Conservation (phyloP, 2,329 filamentous ascomycete genomes). For the Fusarium robinianum region DNA sequence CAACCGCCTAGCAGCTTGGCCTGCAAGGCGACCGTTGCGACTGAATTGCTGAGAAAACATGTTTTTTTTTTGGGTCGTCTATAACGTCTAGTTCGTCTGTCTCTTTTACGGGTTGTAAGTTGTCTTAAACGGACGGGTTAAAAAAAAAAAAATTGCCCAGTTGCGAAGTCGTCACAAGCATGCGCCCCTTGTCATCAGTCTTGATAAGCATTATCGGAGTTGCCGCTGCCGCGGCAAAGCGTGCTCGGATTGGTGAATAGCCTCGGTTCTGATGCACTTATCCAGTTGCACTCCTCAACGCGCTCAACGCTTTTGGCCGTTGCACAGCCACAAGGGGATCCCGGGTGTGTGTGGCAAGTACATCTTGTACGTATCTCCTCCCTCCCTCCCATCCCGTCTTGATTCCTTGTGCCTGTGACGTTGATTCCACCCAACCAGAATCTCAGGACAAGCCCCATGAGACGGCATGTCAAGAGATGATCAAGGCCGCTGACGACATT, state of each 20-base stretch:
- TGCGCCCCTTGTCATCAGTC: slow-evolving; percentile 14
- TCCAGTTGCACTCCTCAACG: too few relatives aligned
- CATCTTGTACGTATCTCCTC: neutral
- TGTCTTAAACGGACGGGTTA: slow-evolving; percentile 3
- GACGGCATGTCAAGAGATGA: slow-evolving; percentile 23
- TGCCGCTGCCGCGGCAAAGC: slow-evolving; percentile 33
- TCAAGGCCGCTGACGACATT: slow-evolving; percentile 31
- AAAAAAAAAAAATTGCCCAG: neutral
- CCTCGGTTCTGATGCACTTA: slow-evolving; percentile 31
- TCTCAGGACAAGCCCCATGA: slow-evolving; percentile 10
- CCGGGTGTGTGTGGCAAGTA: neutral
- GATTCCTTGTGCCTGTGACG: slow-evolving; percentile 26
- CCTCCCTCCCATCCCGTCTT: too few relatives aligned
- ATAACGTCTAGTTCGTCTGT: too few relatives aligned
- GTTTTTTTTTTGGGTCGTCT: neutral
- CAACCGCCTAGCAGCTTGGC: slow-evolving; percentile 31
- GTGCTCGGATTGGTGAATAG: slow-evolving; percentile 18
- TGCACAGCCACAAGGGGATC: slow-evolving; percentile 3
- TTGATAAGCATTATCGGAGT: slow-evolving; percentile 28
- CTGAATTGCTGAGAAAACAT: slow-evolving; percentile 35
- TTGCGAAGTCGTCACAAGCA: too few relatives aligned
- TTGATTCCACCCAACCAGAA: slow-evolving; percentile 26
- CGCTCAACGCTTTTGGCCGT: neutral
- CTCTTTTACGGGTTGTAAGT: slow-evolving; percentile 1
- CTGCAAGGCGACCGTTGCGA: slow-evolving; percentile 32